Base-by-base conservation (phyloP, 164 flowering plant species). In the Nymphaea thermarum region DNA sequence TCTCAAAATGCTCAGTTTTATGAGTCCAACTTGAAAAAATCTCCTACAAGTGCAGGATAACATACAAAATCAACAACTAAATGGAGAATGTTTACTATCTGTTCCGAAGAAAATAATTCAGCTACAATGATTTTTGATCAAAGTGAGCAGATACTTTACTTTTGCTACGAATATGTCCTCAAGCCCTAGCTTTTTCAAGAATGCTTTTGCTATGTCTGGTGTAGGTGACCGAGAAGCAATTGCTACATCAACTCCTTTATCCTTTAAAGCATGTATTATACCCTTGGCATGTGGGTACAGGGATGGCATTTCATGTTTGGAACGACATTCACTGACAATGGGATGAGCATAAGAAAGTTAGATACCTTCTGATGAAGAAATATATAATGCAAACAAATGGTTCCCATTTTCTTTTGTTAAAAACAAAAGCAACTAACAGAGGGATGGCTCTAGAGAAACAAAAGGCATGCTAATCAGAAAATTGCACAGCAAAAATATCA, bases 161-260 rank as follows among this genome's bases (percentile, higher is more conserved):
- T 92, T 82, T 69, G 98, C 83, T 43, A 84, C 85, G 79, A 90
- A 85, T 89, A 90, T 81, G 15, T 91, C 77, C 69, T 81, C 83
- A 47, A 95, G 79, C 64, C 71, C 87, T 76, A 95, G 74, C 63
- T 88, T 91, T 63, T 84, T 86, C 47, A 92, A 77, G 80, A 95
- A 91, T 18, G 91, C 74, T 69, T 84, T 87, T n/a, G 98, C 99
- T 70, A 84, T 90, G 75, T 90, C 94, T 2, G 88, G 65, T 62
- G 94, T 85, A 36, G 99, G 97, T 43, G 99, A 88, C 75, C 98
- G 81, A 36, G 98, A 92, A 66, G 99, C 99, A 77, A 95, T 79
- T n/a, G 97, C 99, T 55, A 95, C 16, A 69, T 85, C 85, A 76
- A 92, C 74, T 43, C 94, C 94, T 73, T 88, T 88, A 15, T 91